Evolutionary conservation across 2,329 filamentous ascomycete species (phyloP), one percentile per base, ranked within the genome.

Genomic region (Pseudogymnoascus sp.): DNA sequence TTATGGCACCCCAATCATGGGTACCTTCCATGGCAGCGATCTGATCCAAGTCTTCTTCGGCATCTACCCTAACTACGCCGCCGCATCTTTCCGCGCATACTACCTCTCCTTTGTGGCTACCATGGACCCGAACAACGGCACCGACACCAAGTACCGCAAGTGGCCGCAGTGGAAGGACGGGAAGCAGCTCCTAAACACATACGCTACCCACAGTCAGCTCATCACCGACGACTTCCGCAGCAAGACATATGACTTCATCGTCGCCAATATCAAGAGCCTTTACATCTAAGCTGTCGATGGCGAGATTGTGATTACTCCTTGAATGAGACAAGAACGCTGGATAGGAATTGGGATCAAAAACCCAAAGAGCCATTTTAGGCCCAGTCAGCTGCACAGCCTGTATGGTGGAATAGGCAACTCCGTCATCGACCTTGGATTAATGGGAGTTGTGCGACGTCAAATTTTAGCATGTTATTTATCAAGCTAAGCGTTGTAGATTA

Each of bases 11-110:
- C 87, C 90, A 0, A 74, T 92, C 58, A 73, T 93, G 0, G 90
- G 91, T 16, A 92, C 89, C 0, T 89, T 91, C 74, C 91, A 94
- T 72, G 87, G 75, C 12, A 84, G 81, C 1, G 90, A 92, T 67
- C 68, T 92, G 1, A 67, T 90, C 3, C 83, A 89, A 70, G 81
- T 89, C 0, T 91, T 91, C 66, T 86, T 83, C 63, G 87, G 87
- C 0, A 73, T 88, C 11, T 69, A 82, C 59, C 81, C 84, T 11
- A 85, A 89, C 70, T 82, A 86, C 63, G 86, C 86, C 1, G 81
- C 81, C 29, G 72, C 70, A 4, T 79, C 82, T 8, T 84, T 86
- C 49, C 81, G 86, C 63, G 82, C 81, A 0, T 92, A 92, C 73
- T 92, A 91, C 69, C 78, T 87, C 68, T 86, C 83, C 60, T 93